phyloP scores from a whole-genome alignment of 768 basidiomycete genomes.

The Favolaschia claudopus region DNA sequence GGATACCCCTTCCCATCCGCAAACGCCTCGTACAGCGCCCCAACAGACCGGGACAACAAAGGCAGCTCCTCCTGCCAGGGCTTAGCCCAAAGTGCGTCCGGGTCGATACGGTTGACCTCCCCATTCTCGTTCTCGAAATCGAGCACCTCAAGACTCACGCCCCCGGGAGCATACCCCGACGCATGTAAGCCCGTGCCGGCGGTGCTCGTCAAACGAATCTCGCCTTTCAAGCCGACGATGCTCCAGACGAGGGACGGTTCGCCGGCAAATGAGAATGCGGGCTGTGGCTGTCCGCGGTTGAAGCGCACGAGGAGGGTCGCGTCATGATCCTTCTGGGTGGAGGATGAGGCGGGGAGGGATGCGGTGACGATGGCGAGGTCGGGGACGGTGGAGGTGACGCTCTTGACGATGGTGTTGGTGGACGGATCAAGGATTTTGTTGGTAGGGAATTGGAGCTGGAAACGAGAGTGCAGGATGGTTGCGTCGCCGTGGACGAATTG shows the following conservation, averaged over 20 bases:
- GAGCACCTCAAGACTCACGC: not conserved
- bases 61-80: slow-evolving; percentile 12
- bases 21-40: slow-evolving; percentile 26
- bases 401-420: slow-evolving; percentile 16
- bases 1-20: slow-evolving; percentile 27
- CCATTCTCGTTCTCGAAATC: slow-evolving; percentile 11
- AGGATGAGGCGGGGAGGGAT: slow-evolving; percentile 4
- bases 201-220: slow-evolving; percentile 4
- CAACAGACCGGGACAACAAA: not conserved
- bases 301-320: slow-evolving; percentile 23
- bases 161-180: not conserved
- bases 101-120: too few relatives aligned
- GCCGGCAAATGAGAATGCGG: too few relatives aligned
- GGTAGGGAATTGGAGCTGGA: slow-evolving; percentile 16
- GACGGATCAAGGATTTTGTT: slow-evolving; percentile 18
- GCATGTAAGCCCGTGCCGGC: not conserved
- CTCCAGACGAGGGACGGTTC: slow-evolving; percentile 17
- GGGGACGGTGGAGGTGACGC: slow-evolving; percentile 13
- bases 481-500: slow-evolving; percentile 26
- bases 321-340: slow-evolving; percentile 15
- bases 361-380: slow-evolving; percentile 28
- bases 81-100: too few relatives aligned
- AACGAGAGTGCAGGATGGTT: not conserved
- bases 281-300: slow-evolving; percentile 19
- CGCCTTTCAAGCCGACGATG: slow-evolving; percentile 27